A percentile compares a stretch with the other conserved stretches of the same genome.
These are phyloP conservation scores for Aspergillus tamarii DNA, from an alignment of 2,329 filamentous ascomycete genomes.

Conservation along the genomic window DNA sequence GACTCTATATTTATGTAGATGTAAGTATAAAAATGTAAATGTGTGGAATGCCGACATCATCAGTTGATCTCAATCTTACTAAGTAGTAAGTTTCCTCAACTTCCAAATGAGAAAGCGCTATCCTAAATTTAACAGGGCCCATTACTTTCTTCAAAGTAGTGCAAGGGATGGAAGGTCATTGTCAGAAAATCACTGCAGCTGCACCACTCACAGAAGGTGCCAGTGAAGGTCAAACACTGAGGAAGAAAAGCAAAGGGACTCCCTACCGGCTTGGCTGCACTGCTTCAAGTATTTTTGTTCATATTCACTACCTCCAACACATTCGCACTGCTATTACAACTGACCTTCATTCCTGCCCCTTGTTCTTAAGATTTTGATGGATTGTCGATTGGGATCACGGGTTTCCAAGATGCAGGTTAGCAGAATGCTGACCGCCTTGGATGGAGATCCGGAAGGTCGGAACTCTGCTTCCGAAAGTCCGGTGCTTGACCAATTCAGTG, in stretches of 20 bases:
- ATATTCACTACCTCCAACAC: neutral
- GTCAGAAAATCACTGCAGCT: constrained; percentile 18
- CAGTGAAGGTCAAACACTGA: neutral
- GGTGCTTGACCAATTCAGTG: constrained; percentile 28
- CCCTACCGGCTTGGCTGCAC: neutral
- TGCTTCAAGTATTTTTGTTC: neutral
- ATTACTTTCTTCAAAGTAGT: constrained; percentile 16
- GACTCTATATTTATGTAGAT: neutral
- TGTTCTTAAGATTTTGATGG: neutral
- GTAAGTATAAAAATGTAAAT: neutral
- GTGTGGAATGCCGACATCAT: constrained; percentile 1
- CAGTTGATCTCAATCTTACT: neutral
- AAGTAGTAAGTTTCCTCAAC: neutral
- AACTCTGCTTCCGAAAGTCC: constrained; percentile 22
- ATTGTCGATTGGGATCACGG: neutral
- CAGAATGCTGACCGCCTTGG: constrained; percentile 13
- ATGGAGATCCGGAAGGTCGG: constrained; percentile 19
- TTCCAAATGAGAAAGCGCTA: neutral
- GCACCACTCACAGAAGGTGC: constrained; percentile 11
- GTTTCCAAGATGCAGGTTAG: constrained; percentile 11
- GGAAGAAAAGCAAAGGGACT: neutral
- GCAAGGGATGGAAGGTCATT: constrained; percentile 21
- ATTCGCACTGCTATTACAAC: neutral
- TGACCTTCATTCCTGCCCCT: neutral
- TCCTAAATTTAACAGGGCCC: constrained; percentile 2